Evolutionary conservation across 441 rosid species (phyloP).

Genomic region (Kokia cookei): DNA sequence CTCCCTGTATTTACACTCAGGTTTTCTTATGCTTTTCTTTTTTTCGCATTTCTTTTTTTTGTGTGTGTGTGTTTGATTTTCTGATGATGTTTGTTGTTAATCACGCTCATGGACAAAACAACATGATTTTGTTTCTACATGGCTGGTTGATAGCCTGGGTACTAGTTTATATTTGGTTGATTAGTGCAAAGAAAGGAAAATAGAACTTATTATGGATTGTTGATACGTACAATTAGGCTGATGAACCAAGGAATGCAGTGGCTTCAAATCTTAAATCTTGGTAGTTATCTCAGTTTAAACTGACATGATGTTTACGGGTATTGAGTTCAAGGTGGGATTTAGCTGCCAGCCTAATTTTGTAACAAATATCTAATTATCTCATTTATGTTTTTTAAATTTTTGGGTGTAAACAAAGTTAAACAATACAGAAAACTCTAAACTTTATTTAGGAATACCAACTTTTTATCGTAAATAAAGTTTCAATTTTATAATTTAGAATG

Average conservation of each 20-base stretch:
- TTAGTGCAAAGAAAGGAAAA: neutral
- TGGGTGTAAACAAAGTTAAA: neutral
- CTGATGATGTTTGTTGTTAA: neutral
- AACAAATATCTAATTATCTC: neutral
- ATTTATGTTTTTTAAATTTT: neutral
- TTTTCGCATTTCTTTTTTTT: neutral
- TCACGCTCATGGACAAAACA: neutral
- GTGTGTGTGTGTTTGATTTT: neutral
- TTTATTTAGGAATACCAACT: neutral
- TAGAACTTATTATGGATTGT: neutral
- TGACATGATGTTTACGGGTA: neutral
- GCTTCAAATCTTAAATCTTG: too few species aligned
- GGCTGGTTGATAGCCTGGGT: neutral
- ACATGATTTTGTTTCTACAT: neutral
- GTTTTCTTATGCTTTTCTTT: conserved; percentile 16
- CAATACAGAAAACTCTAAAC: too few species aligned
- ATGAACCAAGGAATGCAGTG: too few species aligned
- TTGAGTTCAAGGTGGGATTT: neutral
- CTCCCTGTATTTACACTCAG: conserved; percentile 90
- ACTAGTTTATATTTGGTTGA: neutral
- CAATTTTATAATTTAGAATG: neutral
- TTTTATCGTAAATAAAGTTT: neutral
- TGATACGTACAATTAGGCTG: neutral
- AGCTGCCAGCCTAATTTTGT: neutral
- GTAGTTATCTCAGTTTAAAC: neutral